These are phyloP conservation scores for Ganoderma meredithae DNA, from an alignment of 1,284 basidiomycete genomes.

Conservation along the genomic window DNA sequence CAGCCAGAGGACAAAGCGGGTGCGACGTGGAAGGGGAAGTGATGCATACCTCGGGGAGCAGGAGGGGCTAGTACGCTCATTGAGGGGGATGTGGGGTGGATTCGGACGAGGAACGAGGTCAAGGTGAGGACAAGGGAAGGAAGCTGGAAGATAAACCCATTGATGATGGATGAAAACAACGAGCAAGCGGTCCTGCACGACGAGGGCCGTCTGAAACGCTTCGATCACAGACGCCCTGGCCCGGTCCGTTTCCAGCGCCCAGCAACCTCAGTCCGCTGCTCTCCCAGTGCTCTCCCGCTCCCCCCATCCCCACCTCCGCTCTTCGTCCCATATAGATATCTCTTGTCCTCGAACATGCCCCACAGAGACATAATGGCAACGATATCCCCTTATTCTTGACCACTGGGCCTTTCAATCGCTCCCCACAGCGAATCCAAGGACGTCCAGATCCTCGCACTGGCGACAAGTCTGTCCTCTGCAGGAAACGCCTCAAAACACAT, in stretches of 20 bases:
- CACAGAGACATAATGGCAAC: too few species aligned
- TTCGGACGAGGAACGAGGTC: not conserved
- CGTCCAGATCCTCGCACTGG: not conserved
- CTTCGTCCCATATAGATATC: too few species aligned
- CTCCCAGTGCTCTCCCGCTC: not conserved
- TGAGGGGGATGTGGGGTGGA: not conserved
- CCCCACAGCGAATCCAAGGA: not conserved
- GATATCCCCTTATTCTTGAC: too few species aligned
- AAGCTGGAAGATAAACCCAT: not conserved
- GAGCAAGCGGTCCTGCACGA: not conserved
- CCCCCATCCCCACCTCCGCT: not conserved
- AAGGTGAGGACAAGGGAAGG: not conserved
- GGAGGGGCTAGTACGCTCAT: slow-evolving; percentile 7
- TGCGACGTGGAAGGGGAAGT: not conserved
- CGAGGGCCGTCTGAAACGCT: not conserved
- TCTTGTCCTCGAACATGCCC: not conserved
- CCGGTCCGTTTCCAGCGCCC: not conserved
- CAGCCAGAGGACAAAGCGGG: not conserved
- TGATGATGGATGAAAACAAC: not conserved
- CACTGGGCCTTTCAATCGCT: too few species aligned
- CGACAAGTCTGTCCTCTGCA: too few species aligned
- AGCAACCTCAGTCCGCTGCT: not conserved
- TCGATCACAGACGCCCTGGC: not conserved
- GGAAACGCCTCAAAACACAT: too few species aligned
- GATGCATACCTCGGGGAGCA: not conserved